Conservation (phyloP, 2,329 filamentous ascomycete genomes). For the Fusarium sp. region DNA sequence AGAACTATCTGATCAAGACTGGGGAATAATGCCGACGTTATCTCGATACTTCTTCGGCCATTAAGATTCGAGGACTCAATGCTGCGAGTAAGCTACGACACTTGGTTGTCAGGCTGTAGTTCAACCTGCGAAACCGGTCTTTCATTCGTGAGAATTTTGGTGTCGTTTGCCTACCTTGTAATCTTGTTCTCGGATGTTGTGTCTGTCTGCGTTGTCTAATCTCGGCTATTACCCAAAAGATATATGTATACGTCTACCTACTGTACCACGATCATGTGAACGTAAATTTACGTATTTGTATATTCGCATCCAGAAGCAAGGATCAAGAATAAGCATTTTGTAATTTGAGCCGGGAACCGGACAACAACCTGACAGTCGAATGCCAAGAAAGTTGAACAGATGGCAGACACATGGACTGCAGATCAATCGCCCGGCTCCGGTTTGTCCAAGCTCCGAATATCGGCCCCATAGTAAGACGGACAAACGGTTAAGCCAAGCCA, state of each 20-base stretch:
- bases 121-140: background rate
- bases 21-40: background rate
- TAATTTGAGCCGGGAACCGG: background rate
- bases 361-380: background rate
- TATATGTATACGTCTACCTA: background rate
- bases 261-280: too few relatives aligned
- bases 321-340: background rate
- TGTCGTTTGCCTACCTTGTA: background rate
- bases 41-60: too few relatives aligned
- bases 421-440: background rate
- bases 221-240: constrained; percentile 1
- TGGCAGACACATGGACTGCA: background rate
- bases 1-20: background rate
- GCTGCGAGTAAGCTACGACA: background rate
- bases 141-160: background rate
- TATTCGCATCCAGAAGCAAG: background rate
- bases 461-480: background rate
- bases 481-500: background rate
- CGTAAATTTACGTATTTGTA: constrained; percentile 17
- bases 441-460: background rate
- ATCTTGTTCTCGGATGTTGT: background rate
- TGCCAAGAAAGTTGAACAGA: background rate
- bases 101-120: background rate
- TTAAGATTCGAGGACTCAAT: background rate
- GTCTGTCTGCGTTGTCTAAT: background rate